Evolutionary conservation across 164 flowering plant genomes (phyloP).

Genomic region (Vitis rupestris): DNA sequence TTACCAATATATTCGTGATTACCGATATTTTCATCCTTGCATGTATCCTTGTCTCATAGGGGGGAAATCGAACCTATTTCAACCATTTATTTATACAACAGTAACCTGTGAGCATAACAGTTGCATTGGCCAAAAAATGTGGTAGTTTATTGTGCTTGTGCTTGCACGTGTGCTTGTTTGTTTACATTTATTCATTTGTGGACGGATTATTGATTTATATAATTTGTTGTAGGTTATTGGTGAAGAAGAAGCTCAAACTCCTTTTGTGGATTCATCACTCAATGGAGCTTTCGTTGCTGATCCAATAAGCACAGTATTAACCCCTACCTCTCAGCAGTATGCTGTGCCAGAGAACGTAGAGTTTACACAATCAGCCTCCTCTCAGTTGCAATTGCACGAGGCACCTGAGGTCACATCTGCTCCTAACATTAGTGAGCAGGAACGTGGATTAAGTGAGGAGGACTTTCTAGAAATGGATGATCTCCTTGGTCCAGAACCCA

Average conservation of each 20-base stretch:
- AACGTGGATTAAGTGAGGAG: slow-evolving; percentile 27
- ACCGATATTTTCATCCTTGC: too few species aligned
- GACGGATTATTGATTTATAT: neutral
- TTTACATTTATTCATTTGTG: too few species aligned
- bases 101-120: too few species aligned
- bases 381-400: slow-evolving; percentile 29
- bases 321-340: slow-evolving; percentile 14
- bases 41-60: too few species aligned
- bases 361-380: slow-evolving; percentile 23
- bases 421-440: slow-evolving; percentile 16
- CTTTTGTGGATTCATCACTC: slow-evolving; percentile 25
- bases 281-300: slow-evolving; percentile 25
- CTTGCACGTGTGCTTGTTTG: too few species aligned
- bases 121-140: too few species aligned
- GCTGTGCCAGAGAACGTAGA: slow-evolving; percentile 30
- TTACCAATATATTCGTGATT: too few species aligned
- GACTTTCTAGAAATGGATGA: slow-evolving; percentile 82
- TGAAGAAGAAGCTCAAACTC: slow-evolving; percentile 35
- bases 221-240: slow-evolving; percentile 29
- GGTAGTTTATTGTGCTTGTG: too few species aligned
- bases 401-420: slow-evolving; percentile 46
- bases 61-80: too few species aligned
- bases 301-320: slow-evolving; percentile 9
- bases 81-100: too few species aligned
- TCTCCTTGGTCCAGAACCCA: slow-evolving; percentile 50